Percentiles rank a stretch among this genome's conserved stretches.
These are phyloP conservation scores for Adiantum capillusveneris DNA, from an alignment of 75 land plant species.

Conservation along the genomic window DNA sequence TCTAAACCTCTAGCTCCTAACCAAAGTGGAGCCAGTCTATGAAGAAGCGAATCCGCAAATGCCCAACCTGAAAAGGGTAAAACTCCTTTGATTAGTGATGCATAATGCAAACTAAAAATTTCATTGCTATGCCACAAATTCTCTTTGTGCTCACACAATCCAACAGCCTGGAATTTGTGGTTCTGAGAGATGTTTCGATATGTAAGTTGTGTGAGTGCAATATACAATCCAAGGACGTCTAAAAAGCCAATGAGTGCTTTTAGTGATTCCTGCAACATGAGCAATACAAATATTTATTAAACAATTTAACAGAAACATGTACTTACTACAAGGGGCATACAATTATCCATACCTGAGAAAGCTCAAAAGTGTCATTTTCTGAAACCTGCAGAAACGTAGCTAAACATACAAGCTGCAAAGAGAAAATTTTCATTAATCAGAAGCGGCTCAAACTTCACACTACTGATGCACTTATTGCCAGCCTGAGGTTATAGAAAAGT, in stretches of 20 bases:
- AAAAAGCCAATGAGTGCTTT: conserved; percentile 84
- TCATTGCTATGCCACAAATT: neutral
- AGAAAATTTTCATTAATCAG: too few species aligned
- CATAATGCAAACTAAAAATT: neutral
- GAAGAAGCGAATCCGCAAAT: conserved; percentile 91
- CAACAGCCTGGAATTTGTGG: conserved; percentile 98
- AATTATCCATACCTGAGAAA: conserved; percentile 56
- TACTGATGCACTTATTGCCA: too few species aligned
- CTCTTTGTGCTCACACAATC: conserved; percentile 55
- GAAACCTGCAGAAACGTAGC: conserved; percentile 95
- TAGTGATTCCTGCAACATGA: conserved; percentile 66
- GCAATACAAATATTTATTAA: too few species aligned
- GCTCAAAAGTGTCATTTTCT: conserved; percentile 79
- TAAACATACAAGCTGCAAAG: conserved; percentile 79
- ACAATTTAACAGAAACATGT: too few species aligned
- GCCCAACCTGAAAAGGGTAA: conserved; percentile 94
- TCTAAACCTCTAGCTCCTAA: conserved; percentile 94
- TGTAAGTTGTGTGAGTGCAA: conserved; percentile 94
- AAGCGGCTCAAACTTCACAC: too few species aligned
- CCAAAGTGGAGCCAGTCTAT: conserved; percentile 93
- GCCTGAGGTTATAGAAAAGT: too few species aligned
- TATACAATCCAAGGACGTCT: conserved; percentile 91
- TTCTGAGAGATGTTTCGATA: conserved; percentile 93
- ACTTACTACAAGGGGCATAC: too few species aligned
- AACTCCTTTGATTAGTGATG: too few species aligned